These are phyloP conservation scores for Moesziomyces parantarcticus DNA, from an alignment of 1,284 basidiomycete genomes.

Conservation along the genomic window DNA sequence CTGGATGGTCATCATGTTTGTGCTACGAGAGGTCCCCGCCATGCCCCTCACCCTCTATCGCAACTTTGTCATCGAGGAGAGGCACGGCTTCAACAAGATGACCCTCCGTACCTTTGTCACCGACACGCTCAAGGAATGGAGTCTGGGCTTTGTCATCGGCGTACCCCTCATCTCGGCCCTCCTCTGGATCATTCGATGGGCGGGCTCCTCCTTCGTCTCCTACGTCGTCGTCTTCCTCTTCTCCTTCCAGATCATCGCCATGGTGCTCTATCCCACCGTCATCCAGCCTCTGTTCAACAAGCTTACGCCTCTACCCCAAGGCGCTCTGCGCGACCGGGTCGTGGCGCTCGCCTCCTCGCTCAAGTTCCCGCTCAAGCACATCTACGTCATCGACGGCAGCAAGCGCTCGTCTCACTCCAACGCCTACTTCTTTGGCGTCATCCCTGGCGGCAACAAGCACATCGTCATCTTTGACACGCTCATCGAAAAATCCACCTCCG, in stretches of 20 bases:
- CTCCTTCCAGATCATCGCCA: conserved; percentile 78
- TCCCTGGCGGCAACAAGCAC: conserved; percentile 66
- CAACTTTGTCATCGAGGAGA: conserved; percentile 93
- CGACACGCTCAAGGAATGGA: conserved; percentile 84
- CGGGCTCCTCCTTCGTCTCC: conserved; percentile 72
- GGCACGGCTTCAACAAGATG: conserved; percentile 96
- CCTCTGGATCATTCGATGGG: conserved; percentile 90
- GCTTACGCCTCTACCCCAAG: conserved; percentile 79
- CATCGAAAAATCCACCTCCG: conserved; percentile 86
- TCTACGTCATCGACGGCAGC: conserved; percentile 97
- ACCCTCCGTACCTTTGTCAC: conserved; percentile 75
- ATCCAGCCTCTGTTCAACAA: conserved; percentile 98
- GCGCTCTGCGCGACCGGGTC: conserved; percentile 61
- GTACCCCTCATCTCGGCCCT: conserved; percentile 87
- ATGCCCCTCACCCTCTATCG: conserved; percentile 79
- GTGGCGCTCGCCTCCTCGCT: conserved; percentile 70
- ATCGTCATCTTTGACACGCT: conserved; percentile 96
- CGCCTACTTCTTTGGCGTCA: conserved; percentile 72
- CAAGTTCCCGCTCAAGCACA: conserved; percentile 90
- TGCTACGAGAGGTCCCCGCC: conserved; percentile 71
- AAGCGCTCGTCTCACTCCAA: conserved; percentile 94
- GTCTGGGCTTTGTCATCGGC: conserved; percentile 80
- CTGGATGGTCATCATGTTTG: conserved; percentile 71
- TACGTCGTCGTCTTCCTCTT: conserved; percentile 63
- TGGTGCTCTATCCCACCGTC: conserved; percentile 72